These are phyloP conservation scores for Trametes hirsuta DNA, from an alignment of 1,284 basidiomycete genomes.

Conservation along the genomic window DNA sequence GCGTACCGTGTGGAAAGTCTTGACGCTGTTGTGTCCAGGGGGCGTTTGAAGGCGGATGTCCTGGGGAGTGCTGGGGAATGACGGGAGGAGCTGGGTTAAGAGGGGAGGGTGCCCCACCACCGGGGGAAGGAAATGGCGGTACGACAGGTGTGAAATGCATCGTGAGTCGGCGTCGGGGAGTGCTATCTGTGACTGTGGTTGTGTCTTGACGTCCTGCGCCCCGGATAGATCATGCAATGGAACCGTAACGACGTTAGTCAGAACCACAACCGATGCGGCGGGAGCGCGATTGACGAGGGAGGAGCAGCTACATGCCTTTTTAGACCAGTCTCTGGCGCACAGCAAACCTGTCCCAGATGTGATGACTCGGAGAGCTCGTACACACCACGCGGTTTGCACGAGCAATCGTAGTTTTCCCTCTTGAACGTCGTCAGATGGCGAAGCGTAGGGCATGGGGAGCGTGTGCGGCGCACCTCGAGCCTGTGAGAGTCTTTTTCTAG, in stretches of 20 bases:
- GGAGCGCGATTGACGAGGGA: slow-evolving; percentile 5
- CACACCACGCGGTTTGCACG: slow-evolving; percentile 10
- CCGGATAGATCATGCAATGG: slow-evolving; percentile 1
- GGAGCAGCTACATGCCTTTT: slow-evolving; percentile 21
- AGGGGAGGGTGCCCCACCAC: slow-evolving; percentile 21
- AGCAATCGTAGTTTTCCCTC: not conserved
- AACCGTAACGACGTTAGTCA: slow-evolving; percentile 6
- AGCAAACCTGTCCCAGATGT: slow-evolving; percentile 7
- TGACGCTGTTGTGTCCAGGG: slow-evolving; percentile 24
- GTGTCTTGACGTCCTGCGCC: not conserved
- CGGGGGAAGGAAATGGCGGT: slow-evolving; percentile 26
- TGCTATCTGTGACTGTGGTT: slow-evolving; percentile 16
- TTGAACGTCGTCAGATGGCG: slow-evolving; percentile 5
- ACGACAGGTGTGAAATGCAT: slow-evolving; percentile 23
- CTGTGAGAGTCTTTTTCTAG: not conserved
- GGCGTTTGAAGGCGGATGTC: slow-evolving; percentile 17
- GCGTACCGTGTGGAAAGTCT: slow-evolving; percentile 17
- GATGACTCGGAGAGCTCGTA: slow-evolving; percentile 15
- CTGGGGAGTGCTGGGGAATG: slow-evolving; percentile 29
- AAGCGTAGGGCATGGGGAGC: not conserved
- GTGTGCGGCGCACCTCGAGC: not conserved
- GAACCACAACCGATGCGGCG: not conserved
- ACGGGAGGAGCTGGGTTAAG: slow-evolving; percentile 28
- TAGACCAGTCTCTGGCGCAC: slow-evolving; percentile 8
- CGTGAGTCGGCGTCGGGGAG: not conserved